These are phyloP conservation scores for Kalmusia sp. DNA, from an alignment of 2,329 filamentous ascomycete species.

Conservation along the genomic window DNA sequence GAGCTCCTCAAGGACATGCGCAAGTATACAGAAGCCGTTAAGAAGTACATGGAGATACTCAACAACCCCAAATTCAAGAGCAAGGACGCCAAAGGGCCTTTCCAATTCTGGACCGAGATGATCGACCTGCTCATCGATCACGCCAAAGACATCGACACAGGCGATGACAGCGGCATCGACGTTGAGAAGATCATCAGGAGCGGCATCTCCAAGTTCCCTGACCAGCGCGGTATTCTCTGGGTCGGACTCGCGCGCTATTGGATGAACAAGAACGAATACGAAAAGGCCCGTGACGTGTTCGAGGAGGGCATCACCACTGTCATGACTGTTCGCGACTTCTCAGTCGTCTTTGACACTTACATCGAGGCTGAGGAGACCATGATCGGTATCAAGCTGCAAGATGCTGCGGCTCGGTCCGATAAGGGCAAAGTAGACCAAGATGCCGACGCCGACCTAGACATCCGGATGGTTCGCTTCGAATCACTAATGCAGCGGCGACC, in stretches of 20 bases:
- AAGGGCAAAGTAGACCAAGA: constrained; percentile 80
- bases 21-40: constrained; percentile 88
- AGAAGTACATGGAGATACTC: constrained; percentile 88
- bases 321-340: constrained; percentile 98
- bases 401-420: constrained; percentile 79
- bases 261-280: constrained; percentile 91
- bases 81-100: constrained; percentile 92
- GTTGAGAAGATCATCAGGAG: constrained; percentile 93
- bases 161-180: constrained; percentile 81
- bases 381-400: constrained; percentile 89
- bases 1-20: constrained; percentile 82
- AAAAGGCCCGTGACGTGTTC: constrained; percentile 89
- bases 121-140: constrained; percentile 91
- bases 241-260: constrained; percentile 94
- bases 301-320: constrained; percentile 97
- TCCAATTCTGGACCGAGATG: constrained; percentile 98
- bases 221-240: constrained; percentile 95
- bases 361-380: constrained; percentile 97
- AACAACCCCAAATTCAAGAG: constrained; percentile 91
- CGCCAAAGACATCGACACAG: constrained; percentile 83
- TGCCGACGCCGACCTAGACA: constrained; percentile 92
- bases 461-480: constrained; percentile 97
- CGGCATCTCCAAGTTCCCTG: constrained; percentile 87
- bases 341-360: constrained; percentile 94
- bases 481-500: constrained; percentile 96